Evolutionary conservation across 2,329 filamentous ascomycete genomes (phyloP).

Genomic region (Penicillium crustosum): DNA sequence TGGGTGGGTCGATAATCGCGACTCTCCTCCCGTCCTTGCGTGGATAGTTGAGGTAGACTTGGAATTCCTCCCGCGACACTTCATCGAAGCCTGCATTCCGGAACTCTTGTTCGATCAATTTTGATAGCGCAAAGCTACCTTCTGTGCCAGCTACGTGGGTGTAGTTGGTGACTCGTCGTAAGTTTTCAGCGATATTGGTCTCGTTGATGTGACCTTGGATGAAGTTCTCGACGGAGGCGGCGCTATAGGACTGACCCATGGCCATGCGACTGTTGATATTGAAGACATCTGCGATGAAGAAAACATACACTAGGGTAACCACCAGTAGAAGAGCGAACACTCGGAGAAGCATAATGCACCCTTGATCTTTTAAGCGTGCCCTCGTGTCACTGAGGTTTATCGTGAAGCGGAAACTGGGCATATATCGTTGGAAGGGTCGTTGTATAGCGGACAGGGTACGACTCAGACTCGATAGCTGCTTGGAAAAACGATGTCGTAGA

Average conservation of each 20-base stretch:
- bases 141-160: conserved; percentile 93
- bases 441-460: conserved; percentile 59
- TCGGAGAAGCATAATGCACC: conserved; percentile 69
- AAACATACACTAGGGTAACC: conserved; percentile 73
- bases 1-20: conserved; percentile 71
- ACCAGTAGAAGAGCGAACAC: conserved; percentile 74
- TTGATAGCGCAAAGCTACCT: conserved; percentile 81
- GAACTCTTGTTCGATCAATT: conserved; percentile 81
- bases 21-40: conserved; percentile 73
- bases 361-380: conserved; percentile 47
- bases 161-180: conserved; percentile 76
- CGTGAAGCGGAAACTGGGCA: conserved; percentile 43
- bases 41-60: conserved; percentile 92
- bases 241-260: conserved; percentile 72
- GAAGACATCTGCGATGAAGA: conserved; percentile 85
- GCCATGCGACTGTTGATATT: conserved; percentile 64
- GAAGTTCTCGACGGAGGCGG: conserved; percentile 75
- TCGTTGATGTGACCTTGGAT: conserved; percentile 72
- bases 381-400: conserved; percentile 39
- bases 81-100: conserved; percentile 69
- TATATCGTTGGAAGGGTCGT: conserved; percentile 50
- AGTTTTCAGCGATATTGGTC: conserved; percentile 66
- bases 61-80: conserved; percentile 73
- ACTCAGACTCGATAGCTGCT: conserved; percentile 57
- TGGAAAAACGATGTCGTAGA: conserved; percentile 54